Conservation (phyloP, 371 early-diverging fungal species). For the Mortierella sp. region DNA sequence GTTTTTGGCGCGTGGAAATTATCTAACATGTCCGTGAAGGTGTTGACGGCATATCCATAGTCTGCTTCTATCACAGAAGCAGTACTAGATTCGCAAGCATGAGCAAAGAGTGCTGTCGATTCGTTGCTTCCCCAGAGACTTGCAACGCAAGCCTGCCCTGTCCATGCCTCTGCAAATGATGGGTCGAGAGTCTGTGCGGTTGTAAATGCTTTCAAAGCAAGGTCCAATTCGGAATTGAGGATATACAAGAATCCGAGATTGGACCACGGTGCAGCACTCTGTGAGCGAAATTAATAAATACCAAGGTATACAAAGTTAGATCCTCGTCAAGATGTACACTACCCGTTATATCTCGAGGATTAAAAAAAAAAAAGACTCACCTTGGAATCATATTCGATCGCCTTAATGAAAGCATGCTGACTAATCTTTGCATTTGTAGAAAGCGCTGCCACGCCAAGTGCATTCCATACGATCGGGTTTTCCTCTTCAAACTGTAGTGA, state of each 20-base stretch:
- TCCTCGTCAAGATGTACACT: too few species aligned
- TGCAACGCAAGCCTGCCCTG: conserved; percentile 87
- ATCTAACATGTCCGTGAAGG: conserved; percentile 58
- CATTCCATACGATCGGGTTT: conserved; percentile 77
- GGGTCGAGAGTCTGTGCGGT: conserved; percentile 86
- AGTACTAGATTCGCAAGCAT: conserved; percentile 78
- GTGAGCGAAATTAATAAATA: conserved; percentile 2
- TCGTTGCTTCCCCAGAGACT: conserved; percentile 69
- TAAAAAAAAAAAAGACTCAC: conserved; percentile 53
- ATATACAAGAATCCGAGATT: conserved; percentile 91
- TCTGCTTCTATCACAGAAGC: conserved; percentile 71
- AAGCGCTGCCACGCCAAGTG: conserved; percentile 78
- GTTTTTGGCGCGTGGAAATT: conserved; percentile 27
- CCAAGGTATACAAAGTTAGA: neutral
- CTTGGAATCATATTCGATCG: conserved; percentile 78
- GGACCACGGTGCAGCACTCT: conserved; percentile 82
- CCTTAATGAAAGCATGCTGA: conserved; percentile 89
- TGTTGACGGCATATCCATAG: conserved; percentile 77
- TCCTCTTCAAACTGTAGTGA: conserved; percentile 77
- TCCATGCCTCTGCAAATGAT: conserved; percentile 84
- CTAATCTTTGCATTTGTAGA: conserved; percentile 68
- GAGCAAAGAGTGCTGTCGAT: conserved; percentile 76
- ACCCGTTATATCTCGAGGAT: neutral
- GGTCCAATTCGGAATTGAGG: conserved; percentile 77
- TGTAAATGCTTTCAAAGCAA: conserved; percentile 83